Evolutionary conservation across 1,284 basidiomycete species (phyloP).

Genomic region (Ganoderma leucocontextum): DNA sequence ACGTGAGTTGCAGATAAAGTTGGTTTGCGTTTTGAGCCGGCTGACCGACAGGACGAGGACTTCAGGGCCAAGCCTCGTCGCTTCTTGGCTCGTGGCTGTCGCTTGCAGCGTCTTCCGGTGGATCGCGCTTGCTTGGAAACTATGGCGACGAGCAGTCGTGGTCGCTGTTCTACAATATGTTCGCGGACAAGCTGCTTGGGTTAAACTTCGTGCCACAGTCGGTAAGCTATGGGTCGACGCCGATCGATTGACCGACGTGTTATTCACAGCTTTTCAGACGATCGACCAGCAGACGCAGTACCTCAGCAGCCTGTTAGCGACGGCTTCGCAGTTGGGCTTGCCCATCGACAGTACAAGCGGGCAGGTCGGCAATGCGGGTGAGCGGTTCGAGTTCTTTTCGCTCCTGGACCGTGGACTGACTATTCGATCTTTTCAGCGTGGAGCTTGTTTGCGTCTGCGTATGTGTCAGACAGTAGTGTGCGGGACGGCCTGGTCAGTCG

Average conservation of each 20-base stretch:
- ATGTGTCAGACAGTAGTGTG: constrained; percentile 30
- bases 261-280: background rate
- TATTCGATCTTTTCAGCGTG: constrained; percentile 30
- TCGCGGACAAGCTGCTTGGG: constrained; percentile 64
- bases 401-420: background rate
- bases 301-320: constrained; percentile 18
- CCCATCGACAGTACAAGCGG: constrained; percentile 30
- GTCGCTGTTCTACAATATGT: constrained; percentile 73
- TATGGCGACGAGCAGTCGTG: constrained; percentile 60
- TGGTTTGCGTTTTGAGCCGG: background rate
- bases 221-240: constrained; percentile 27
- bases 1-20: constrained; percentile 42
- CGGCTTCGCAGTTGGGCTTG: constrained; percentile 25
- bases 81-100: constrained; percentile 37
- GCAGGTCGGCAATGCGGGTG: constrained; percentile 25
- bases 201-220: constrained; percentile 32
- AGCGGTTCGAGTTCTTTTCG: constrained; percentile 8
- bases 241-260: background rate
- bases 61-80: constrained; percentile 28
- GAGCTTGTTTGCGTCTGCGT: constrained; percentile 38
- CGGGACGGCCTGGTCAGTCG: constrained; percentile 34
- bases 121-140: constrained; percentile 46
- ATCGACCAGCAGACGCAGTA: constrained; percentile 20
- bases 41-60: background rate
- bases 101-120: constrained; percentile 45